Percentiles rank a stretch among this genome's conserved stretches.
These are phyloP conservation scores for Linderina pennispora DNA, from an alignment of 192 early-diverging fungal species.

Conservation along the genomic window DNA sequence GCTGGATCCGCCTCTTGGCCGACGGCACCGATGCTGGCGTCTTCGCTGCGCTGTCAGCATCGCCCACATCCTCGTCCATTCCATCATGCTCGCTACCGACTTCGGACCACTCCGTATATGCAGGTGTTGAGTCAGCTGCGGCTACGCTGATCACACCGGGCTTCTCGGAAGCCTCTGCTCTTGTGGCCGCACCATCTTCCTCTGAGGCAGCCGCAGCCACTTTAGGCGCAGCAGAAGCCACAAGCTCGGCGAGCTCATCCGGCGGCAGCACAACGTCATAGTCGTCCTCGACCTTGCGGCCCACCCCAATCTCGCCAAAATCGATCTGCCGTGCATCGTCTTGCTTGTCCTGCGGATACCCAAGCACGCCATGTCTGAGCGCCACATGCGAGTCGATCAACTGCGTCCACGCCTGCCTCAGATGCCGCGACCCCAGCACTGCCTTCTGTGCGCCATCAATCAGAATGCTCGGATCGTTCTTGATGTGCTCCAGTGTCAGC, in stretches of 20 bases:
- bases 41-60: not conserved
- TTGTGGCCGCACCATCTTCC: no score
- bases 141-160: no score
- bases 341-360: not conserved
- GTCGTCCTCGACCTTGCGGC: constrained; percentile 29
- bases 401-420: constrained; percentile 27
- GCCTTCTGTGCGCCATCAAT: not conserved
- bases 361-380: constrained; percentile 15
- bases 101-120: not conserved
- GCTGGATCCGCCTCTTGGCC: constrained; percentile 37
- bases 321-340: constrained; percentile 17
- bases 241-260: not conserved
- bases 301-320: constrained; percentile 32
- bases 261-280: constrained; percentile 5
- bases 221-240: no score
- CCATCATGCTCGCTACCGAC: not conserved
- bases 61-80: not conserved
- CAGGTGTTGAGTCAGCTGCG: not conserved
- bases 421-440: constrained; percentile 13
- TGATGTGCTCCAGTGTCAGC: constrained; percentile 6
- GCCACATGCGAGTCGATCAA: constrained; percentile 27
- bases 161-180: no score
- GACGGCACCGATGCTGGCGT: constrained; percentile 2
- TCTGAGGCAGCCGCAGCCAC: no score
- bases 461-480: constrained; percentile 2